A percentile compares a stretch with the other conserved stretches of the same genome.
Evolutionary conservation across 164 flowering plant genomes (phyloP).

Genomic region (Vitis vinifera): ASM3070453v1 NC_081815.1:10837501-10838000

Average conservation of each 20-base stretch:
- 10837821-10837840: too few species aligned
- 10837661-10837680: conserved; percentile 75
- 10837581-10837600: conserved; percentile 66
- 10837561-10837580: conserved; percentile 64
- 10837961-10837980: background rate
- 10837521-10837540: conserved; percentile 59
- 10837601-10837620: conserved; percentile 69
- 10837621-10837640: conserved; percentile 66
- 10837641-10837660: conserved; percentile 65
- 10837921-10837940: conserved; percentile 23
- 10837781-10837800: too few species aligned
- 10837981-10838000: background rate
- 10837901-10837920: conserved; percentile 4
- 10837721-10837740: conserved; percentile 17
- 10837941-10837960: conserved; percentile 6
- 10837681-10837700: conserved; percentile 53
- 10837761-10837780: conserved; percentile 12
- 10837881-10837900: conserved; percentile 20
- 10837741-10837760: conserved; percentile 38
- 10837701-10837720: conserved; percentile 61
- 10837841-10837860: conserved; percentile 13
- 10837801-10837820: too few species aligned
- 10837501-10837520: conserved; percentile 68
- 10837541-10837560: conserved; percentile 64
- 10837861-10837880: conserved; percentile 17